phyloP scores from a whole-genome alignment of 2,329 filamentous ascomycete species.

The Lecanicillium sp. region DNA sequence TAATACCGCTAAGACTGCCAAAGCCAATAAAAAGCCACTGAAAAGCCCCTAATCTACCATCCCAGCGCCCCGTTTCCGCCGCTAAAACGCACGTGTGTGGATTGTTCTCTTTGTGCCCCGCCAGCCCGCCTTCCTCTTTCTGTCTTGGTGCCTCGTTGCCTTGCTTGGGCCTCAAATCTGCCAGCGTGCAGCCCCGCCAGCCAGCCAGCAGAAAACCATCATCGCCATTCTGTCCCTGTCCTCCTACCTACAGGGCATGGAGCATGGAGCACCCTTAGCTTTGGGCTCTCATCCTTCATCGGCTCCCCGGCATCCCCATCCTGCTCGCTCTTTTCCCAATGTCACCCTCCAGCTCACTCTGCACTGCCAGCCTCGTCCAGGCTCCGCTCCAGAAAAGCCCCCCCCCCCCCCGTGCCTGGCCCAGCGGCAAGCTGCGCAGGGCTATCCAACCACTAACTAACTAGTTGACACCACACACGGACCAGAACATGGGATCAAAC shows the following conservation, averaged over 20 bases:
- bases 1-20: not conserved
- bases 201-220: too few species aligned
- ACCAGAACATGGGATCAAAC: not conserved
- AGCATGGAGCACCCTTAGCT: not conserved
- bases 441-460: not conserved
- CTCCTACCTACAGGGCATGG: too few species aligned
- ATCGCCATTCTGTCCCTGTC: too few species aligned
- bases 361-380: too few species aligned
- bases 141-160: too few species aligned
- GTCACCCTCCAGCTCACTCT: too few species aligned
- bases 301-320: conserved; percentile 4
- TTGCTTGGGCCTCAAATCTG: too few species aligned
- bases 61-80: not conserved
- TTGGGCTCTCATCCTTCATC: not conserved
- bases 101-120: not conserved
- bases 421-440: conserved; percentile 1
- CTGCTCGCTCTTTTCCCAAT: too few species aligned
- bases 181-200: too few species aligned
- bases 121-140: too few species aligned
- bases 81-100: conserved; percentile 2
- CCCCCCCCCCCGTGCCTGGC: not conserved
- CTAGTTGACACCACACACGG: not conserved
- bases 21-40: not conserved
- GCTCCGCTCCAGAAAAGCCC: too few species aligned
- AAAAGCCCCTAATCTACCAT: not conserved